These are phyloP conservation scores for Candida lessepsii DNA, from an alignment of 805 yeast species.

Conservation along the genomic window DNA sequence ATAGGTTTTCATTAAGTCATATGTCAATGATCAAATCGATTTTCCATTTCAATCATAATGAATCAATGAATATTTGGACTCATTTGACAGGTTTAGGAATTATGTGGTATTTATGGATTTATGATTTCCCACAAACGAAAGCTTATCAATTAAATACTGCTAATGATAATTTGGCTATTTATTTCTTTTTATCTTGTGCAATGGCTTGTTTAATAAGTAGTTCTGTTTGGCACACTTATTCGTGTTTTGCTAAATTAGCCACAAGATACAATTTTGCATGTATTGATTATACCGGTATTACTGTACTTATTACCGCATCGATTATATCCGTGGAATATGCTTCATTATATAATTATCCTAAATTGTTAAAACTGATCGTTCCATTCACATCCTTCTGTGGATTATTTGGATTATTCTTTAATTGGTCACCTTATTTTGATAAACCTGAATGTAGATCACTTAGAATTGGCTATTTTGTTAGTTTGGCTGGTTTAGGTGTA, in stretches of 20 bases:
- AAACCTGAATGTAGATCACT: conserved; percentile 78
- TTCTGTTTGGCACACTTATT: conserved; percentile 88
- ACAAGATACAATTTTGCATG: conserved; percentile 81
- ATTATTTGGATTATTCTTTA: conserved; percentile 66
- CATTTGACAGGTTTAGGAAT: conserved; percentile 71
- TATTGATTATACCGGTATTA: conserved; percentile 92
- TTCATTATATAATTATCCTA: conserved; percentile 63
- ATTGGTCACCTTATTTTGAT: conserved; percentile 93
- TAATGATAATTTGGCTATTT: conserved; percentile 49
- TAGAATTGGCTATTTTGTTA: conserved; percentile 76
- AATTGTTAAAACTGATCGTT: conserved; percentile 48
- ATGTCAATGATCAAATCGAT: conserved; percentile 58
- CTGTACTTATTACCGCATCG: conserved; percentile 84
- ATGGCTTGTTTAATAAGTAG: conserved; percentile 77
- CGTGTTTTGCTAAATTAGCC: conserved; percentile 63
- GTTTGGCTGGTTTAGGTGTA: conserved; percentile 74
- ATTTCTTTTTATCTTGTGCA: conserved; percentile 68
- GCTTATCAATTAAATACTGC: conserved; percentile 46
- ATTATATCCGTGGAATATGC: conserved; percentile 84
- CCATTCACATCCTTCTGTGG: conserved; percentile 67
- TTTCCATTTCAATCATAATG: conserved; percentile 69
- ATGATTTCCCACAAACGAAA: conserved; percentile 62
- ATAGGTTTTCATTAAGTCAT: conserved; percentile 73
- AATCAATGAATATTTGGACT: conserved; percentile 91
- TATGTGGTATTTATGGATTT: conserved; percentile 53